phyloP scores from a whole-genome alignment of 2,329 filamentous ascomycete genomes.

The Colletotrichum liaoningense region DNA sequence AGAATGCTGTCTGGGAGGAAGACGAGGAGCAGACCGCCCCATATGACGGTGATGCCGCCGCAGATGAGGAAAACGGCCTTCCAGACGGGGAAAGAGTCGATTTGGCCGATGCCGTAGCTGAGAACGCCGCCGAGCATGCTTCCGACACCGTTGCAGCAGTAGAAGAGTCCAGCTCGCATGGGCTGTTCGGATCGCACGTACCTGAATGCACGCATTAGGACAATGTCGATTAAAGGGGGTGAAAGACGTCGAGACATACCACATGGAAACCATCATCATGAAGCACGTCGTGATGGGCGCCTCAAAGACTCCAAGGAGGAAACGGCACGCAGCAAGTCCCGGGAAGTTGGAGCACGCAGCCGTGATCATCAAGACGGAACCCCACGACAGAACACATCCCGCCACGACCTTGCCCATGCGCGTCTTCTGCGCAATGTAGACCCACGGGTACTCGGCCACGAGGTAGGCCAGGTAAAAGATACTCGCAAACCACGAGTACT shows the following conservation, averaged over 20 bases:
- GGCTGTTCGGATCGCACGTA: constrained; percentile 59
- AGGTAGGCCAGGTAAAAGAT: constrained; percentile 66
- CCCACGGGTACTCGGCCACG: constrained; percentile 52
- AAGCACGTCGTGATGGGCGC: constrained; percentile 60
- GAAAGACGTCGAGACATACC: constrained; percentile 40
- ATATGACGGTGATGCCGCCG: constrained; percentile 64
- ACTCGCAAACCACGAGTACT: constrained; percentile 66
- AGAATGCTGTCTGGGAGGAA: constrained; percentile 72
- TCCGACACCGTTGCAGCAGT: constrained; percentile 63
- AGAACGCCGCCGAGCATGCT: constrained; percentile 71
- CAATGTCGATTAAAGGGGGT: too few species aligned
- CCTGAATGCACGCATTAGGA: constrained; percentile 37
- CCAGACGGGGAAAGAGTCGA: constrained; percentile 61
- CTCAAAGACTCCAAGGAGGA: constrained; percentile 60
- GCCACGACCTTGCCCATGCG: constrained; percentile 49
- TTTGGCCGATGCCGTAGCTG: constrained; percentile 70
- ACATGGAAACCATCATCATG: constrained; percentile 62
- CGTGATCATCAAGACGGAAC: constrained; percentile 53
- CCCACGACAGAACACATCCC: constrained; percentile 48
- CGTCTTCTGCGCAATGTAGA: constrained; percentile 48
- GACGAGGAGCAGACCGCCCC: constrained; percentile 67
- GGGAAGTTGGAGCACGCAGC: constrained; percentile 54
- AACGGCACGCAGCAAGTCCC: constrained; percentile 55
- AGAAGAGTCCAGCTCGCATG: constrained; percentile 53
- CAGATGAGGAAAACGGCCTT: constrained; percentile 71